Conservation (phyloP, 805 yeast genomes). For the Sungouiella blattae region DNA sequence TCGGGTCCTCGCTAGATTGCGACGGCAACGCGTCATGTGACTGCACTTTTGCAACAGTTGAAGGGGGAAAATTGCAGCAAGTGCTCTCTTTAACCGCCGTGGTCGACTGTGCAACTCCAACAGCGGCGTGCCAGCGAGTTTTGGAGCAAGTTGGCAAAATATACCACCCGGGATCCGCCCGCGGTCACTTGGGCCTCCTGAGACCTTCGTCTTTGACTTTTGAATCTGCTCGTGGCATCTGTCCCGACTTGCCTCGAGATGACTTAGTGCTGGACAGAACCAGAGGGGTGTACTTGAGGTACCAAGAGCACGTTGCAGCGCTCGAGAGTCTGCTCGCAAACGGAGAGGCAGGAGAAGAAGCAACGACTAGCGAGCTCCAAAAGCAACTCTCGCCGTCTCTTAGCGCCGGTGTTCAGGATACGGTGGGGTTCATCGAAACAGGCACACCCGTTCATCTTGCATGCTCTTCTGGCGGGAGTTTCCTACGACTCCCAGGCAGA, state of each 20-base stretch:
- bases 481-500: constrained; percentile 47
- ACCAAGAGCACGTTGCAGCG: not conserved
- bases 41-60: constrained; percentile 29
- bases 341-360: not conserved
- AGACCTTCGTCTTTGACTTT: constrained; percentile 20
- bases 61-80: constrained; percentile 5
- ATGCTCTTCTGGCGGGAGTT: constrained; percentile 53
- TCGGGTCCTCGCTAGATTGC: constrained; percentile 42
- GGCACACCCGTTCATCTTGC: constrained; percentile 20
- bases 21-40: constrained; percentile 45
- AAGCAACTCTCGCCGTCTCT: not conserved
- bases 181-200: constrained; percentile 27
- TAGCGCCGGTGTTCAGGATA: constrained; percentile 31
- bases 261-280: not conserved
- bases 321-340: not conserved
- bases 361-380: too few relatives aligned
- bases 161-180: constrained; percentile 10
- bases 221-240: not conserved
- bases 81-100: constrained; percentile 16
- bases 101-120: constrained; percentile 23
- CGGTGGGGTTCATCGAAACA: constrained; percentile 40
- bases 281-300: not conserved
- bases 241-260: not conserved
- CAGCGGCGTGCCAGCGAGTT: constrained; percentile 21
- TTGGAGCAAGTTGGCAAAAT: constrained; percentile 21